Base-by-base conservation (phyloP, 2,329 filamentous ascomycete genomes). In the Colletotrichum lupini region DNA sequence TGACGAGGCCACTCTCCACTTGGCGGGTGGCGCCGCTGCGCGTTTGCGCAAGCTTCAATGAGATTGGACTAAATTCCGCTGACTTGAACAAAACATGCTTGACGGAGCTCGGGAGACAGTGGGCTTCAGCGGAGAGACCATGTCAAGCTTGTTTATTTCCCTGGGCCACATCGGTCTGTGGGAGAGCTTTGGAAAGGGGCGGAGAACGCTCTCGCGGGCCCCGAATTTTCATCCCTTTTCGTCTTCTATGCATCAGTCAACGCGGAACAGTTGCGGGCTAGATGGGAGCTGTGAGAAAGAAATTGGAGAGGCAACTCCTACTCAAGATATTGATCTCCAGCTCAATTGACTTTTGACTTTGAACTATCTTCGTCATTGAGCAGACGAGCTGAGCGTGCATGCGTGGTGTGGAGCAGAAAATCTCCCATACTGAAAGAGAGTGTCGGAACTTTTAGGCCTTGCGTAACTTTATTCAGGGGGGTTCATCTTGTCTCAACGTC, bases 11-110 rank as follows among this genome's bases (percentile, higher is more conserved):
- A 61, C 3, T 60, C 11, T 26, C 68, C 68, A 67, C 68, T 30
- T 37, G 30, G 35, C 46, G 63, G 63, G 63, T 57, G 63, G 63
- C 56, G 46, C 68, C 67, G 53, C 67, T 59, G 67, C 24, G 55
- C 19, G 30, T 28, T 53, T 57, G 57, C 63, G 63, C 68, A 67
- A 72, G 68, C 68, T 72, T 72, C 68, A 72, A 67, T 67, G 14
- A 62, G 57, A 61, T 56, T 67, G 30, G 63, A n/a, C 35, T 46
- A 19, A 56, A 57, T 67, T 22, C 24, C 56, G 63, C 57, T 67
- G 46, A 71, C 63, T 30, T 11, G 42, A 22, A 35, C 55, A 19
- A 12, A 53, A 53, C 30, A 52, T 26, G 35, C 35, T 49, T 37
- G 42, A 30, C 22, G 61, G 37, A 32, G 53, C 24, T 55, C 57